Conservation (phyloP, 2,329 filamentous ascomycete species). For the Verticillium nubilum region DNA sequence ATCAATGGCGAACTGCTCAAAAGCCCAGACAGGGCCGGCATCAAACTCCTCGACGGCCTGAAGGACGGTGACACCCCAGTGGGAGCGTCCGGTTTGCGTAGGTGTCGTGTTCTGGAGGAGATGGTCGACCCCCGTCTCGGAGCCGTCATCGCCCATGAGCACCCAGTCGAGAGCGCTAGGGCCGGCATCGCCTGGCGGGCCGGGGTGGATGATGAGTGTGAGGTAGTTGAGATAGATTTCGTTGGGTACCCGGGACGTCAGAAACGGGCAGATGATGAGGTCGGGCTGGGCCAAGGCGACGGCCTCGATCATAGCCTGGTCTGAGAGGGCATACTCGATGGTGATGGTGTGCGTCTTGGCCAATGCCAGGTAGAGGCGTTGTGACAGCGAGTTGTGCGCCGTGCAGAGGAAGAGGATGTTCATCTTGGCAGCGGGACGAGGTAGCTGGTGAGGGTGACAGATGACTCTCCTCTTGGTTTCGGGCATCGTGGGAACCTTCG, state of each 20-base stretch:
- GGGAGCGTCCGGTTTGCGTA: constrained; percentile 23
- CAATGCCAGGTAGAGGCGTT: constrained; percentile 29
- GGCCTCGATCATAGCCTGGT: constrained; percentile 29
- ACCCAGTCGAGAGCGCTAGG: constrained; percentile 36
- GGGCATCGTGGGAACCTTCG: neutral
- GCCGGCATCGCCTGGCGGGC: constrained; percentile 34
- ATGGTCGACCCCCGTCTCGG: constrained; percentile 20
- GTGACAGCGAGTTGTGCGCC: constrained; percentile 37
- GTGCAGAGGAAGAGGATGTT: constrained; percentile 38
- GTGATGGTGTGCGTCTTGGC: constrained; percentile 28
- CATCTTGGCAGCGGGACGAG: constrained; percentile 16
- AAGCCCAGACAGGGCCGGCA: constrained; percentile 37
- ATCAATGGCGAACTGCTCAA: constrained; percentile 33
- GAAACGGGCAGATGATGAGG: constrained; percentile 35
- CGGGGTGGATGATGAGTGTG: constrained; percentile 34
- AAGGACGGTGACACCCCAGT: constrained; percentile 34
- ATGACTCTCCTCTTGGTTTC: neutral
- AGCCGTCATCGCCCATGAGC: constrained; percentile 34
- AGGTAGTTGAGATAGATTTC: constrained; percentile 29
- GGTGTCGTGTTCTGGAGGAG: constrained; percentile 20
- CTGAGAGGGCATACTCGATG: constrained; percentile 30
- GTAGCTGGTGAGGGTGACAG: neutral
- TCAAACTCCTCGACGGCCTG: constrained; percentile 34
- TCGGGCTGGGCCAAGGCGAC: constrained; percentile 27
- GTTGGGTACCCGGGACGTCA: constrained; percentile 29